These are phyloP conservation scores for Fusarium hainanense DNA, from an alignment of 2,329 filamentous ascomycete genomes.

Conservation along the genomic window DNA sequence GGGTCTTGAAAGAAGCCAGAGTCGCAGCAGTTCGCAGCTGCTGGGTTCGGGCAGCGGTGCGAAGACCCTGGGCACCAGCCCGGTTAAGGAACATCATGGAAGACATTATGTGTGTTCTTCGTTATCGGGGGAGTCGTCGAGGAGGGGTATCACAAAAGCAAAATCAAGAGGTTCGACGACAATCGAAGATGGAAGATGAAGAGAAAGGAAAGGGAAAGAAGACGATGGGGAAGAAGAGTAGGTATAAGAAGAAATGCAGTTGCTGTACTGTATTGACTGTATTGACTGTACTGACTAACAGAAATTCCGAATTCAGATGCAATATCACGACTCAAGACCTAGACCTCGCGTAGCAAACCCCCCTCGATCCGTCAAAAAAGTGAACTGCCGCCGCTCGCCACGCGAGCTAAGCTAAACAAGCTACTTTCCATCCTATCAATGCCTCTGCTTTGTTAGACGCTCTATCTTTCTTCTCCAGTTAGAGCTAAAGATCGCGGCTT, in stretches of 20 bases:
- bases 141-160: conserved; percentile 40
- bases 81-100: conserved; percentile 50
- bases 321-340: conserved; percentile 23
- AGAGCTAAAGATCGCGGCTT: conserved; percentile 44
- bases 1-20: conserved; percentile 87
- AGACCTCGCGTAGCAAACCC: conserved; percentile 22
- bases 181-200: conserved; percentile 30
- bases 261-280: not conserved
- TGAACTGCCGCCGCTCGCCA: conserved; percentile 17
- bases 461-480: not conserved
- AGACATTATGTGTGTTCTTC: conserved; percentile 47
- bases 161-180: conserved; percentile 27
- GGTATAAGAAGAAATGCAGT: conserved; percentile 6
- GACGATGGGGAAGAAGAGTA: conserved; percentile 10
- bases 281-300: conserved; percentile 30
- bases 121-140: conserved; percentile 30
- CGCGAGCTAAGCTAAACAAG: conserved; percentile 20
- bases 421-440: conserved; percentile 1
- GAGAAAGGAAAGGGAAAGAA: conserved; percentile 1
- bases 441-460: not conserved
- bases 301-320: conserved; percentile 24
- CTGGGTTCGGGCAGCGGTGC: conserved; percentile 46
- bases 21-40: conserved; percentile 60
- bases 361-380: not conserved
- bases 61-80: conserved; percentile 49